phyloP scores from a whole-genome alignment of 805 yeast genomes.

The Candida boidinii region DNA sequence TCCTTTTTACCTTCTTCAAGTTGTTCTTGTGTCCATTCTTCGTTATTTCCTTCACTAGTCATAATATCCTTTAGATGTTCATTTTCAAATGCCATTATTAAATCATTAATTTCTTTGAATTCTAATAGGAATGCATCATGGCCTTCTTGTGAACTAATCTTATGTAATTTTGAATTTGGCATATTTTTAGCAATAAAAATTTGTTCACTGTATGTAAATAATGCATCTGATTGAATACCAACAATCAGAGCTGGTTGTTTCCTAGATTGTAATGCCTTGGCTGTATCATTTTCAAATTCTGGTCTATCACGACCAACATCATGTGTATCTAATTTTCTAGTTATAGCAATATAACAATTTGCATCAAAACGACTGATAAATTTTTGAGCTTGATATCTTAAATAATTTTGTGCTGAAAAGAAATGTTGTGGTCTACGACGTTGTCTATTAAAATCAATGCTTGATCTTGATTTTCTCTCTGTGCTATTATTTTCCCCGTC shows the following conservation, averaged over 20 bases:
- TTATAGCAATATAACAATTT: constrained; percentile 89
- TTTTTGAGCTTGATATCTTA: constrained; percentile 90
- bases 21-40: constrained; percentile 34
- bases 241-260: constrained; percentile 73
- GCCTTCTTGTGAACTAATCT: constrained; percentile 88
- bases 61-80: constrained; percentile 51
- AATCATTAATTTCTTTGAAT: constrained; percentile 69
- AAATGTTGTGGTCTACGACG: constrained; percentile 43
- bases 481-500: constrained; percentile 3
- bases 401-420: constrained; percentile 92
- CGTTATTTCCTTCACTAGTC: constrained; percentile 37
- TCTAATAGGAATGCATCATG: constrained; percentile 95
- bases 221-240: constrained; percentile 87
- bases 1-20: constrained; percentile 42
- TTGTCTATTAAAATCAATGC: constrained; percentile 28
- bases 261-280: constrained; percentile 49
- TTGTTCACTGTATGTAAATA: constrained; percentile 89
- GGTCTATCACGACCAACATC: constrained; percentile 78
- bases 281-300: constrained; percentile 27
- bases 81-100: constrained; percentile 59
- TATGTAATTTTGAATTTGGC: constrained; percentile 59
- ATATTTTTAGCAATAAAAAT: constrained; percentile 69
- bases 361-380: constrained; percentile 90
- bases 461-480: too few relatives aligned
- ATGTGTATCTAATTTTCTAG: constrained; percentile 91